Percentiles rank a stretch among this genome's conserved stretches.
phyloP scores from a whole-genome alignment of 225 moss, liverwort and hornwort genomes.

The Takakia lepidozioides region DNA sequence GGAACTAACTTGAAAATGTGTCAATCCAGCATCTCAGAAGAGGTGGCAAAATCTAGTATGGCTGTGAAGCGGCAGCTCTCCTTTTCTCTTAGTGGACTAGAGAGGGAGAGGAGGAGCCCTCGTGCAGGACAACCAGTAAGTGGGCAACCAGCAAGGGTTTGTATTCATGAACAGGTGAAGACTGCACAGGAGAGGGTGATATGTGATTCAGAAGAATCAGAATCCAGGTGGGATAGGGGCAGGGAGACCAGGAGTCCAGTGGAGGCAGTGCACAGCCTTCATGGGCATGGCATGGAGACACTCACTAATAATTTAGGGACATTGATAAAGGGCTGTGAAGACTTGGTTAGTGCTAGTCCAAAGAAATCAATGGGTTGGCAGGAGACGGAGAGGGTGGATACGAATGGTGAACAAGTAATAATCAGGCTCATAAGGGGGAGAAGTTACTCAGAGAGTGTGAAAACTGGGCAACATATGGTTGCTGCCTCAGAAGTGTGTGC shows the following conservation, averaged over 20 bases:
- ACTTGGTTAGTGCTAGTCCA: background rate
- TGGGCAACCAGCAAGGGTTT: background rate
- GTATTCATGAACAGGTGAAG: slow-evolving; percentile 14
- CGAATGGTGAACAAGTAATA: too few species aligned
- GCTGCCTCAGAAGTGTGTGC: too few species aligned
- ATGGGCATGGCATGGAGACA: background rate
- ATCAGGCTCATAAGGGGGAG: too few species aligned
- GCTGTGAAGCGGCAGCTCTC: slow-evolving; percentile 61
- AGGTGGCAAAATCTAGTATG: slow-evolving; percentile 12
- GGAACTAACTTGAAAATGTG: slow-evolving; percentile 9
- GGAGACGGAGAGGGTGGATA: background rate
- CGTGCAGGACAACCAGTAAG: slow-evolving; percentile 4
- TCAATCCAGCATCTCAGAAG: slow-evolving; percentile 14
- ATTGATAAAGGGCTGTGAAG: background rate
- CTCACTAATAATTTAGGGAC: background rate
- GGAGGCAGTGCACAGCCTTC: too few species aligned
- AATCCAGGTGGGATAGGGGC: slow-evolving; percentile 3
- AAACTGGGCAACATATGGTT: too few species aligned
- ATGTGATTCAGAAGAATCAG: slow-evolving; percentile 9
- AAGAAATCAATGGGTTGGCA: background rate
- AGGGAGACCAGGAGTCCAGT: too few species aligned
- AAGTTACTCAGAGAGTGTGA: too few species aligned
- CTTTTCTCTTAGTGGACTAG: too few species aligned
- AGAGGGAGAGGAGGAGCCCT: slow-evolving; percentile 12
- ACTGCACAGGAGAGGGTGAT: slow-evolving; percentile 11